phyloP scores from a whole-genome alignment of 305 asterid genomes.

The Fraxinus greggii region DNA sequence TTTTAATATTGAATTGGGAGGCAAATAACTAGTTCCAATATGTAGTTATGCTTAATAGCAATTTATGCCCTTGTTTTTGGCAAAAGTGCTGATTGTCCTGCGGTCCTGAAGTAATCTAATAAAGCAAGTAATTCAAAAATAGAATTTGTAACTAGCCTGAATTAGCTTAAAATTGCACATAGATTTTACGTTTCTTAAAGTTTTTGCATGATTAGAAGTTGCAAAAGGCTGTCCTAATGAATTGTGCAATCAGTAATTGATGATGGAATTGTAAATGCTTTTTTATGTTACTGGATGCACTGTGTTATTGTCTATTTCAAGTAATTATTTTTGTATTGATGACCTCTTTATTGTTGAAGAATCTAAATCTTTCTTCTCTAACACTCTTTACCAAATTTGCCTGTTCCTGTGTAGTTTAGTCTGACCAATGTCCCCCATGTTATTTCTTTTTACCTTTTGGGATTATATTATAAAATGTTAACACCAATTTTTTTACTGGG shows the following conservation, averaged over 20 bases:
- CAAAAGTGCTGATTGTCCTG: not conserved
- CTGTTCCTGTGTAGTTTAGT: not conserved
- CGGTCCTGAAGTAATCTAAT: not conserved
- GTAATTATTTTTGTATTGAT: not conserved
- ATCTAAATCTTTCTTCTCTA: not conserved
- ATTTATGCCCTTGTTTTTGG: not conserved
- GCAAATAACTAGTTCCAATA: not conserved
- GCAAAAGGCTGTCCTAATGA: not conserved
- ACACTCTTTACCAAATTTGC: not conserved
- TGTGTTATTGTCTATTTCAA: not conserved
- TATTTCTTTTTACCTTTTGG: not conserved
- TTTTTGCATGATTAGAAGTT: not conserved
- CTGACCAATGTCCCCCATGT: not conserved
- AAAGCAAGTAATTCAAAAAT: not conserved
- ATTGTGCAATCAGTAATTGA: not conserved
- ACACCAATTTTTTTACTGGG: not conserved
- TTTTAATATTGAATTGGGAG: not conserved
- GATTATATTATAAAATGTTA: not conserved
- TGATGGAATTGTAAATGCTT: not conserved
- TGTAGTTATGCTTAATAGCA: not conserved
- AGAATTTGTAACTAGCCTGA: not conserved
- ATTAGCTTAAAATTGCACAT: not conserved
- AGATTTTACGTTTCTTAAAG: not conserved
- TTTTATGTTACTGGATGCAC: not conserved
- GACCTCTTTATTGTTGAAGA: not conserved